Evolutionary conservation across 768 basidiomycete genomes (phyloP).

Genomic region (Hericium erinaceus): DNA sequence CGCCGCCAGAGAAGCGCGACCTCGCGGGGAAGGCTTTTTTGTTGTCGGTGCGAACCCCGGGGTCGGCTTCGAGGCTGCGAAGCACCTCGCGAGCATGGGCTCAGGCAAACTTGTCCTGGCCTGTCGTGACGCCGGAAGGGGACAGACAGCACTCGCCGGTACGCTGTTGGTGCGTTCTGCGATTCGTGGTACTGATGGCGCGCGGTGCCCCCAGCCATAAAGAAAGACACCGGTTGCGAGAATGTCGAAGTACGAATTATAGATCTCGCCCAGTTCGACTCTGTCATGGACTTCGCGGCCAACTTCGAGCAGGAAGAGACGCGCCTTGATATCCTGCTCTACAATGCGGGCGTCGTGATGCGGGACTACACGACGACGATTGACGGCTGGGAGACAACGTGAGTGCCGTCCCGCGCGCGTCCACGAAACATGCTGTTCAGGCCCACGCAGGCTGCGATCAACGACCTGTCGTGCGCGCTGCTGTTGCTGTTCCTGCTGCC

Average conservation of each 20-base stretch:
- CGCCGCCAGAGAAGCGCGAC: conserved; percentile 14
- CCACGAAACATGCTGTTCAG: background rate
- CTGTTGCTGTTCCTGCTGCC: conserved; percentile 36
- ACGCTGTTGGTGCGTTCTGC: conserved; percentile 3
- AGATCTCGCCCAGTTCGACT: conserved; percentile 17
- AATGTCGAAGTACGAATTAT: conserved; percentile 15
- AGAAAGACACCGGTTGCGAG: conserved; percentile 7
- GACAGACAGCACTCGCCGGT: conserved; percentile 28
- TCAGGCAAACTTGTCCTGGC: conserved; percentile 31
- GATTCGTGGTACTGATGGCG: conserved; percentile 10
- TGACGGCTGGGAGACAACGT: conserved; percentile 22
- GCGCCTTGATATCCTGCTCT: conserved; percentile 18
- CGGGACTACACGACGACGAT: conserved; percentile 18
- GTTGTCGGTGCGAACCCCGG: conserved; percentile 45
- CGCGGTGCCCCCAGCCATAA: conserved; percentile 10
- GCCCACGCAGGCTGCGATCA: conserved; percentile 34
- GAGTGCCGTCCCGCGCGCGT: background rate
- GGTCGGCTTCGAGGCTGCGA: conserved; percentile 37
- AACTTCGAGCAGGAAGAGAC: conserved; percentile 13
- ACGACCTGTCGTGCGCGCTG: conserved; percentile 32
- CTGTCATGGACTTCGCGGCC: conserved; percentile 16
- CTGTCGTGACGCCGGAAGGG: conserved; percentile 29
- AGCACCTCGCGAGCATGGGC: conserved; percentile 37
- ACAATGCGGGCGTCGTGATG: conserved; percentile 16
- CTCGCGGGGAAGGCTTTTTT: conserved; percentile 38